Percentiles rank a stretch among this genome's conserved stretches.
These are phyloP conservation scores for Wallacemonas sp. DNA, from an alignment of 208 protist species.

Conservation along the genomic window DNA sequence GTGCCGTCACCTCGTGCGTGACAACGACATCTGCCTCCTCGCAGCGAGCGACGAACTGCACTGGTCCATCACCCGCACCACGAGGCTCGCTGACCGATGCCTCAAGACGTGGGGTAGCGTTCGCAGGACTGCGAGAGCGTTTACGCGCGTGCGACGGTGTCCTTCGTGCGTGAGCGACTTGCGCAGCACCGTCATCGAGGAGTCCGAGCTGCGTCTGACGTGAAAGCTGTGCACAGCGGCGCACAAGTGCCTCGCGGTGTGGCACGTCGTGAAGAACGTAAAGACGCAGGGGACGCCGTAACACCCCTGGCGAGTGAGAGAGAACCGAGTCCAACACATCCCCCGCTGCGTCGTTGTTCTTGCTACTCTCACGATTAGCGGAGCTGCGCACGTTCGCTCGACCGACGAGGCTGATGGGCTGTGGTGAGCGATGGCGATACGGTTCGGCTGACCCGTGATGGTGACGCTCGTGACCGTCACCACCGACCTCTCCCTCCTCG, in stretches of 20 bases:
- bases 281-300: constrained; percentile 1
- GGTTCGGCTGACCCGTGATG: too few relatives aligned
- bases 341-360: too few relatives aligned
- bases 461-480: neutral
- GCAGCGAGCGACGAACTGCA: constrained; percentile 22
- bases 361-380: too few relatives aligned
- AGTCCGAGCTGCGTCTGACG: too few relatives aligned
- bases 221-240: neutral
- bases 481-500: neutral
- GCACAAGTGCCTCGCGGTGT: constrained; percentile 17
- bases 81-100: neutral
- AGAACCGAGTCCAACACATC: too few relatives aligned
- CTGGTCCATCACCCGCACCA: neutral
- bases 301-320: neutral
- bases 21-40: constrained; percentile 62
- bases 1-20: constrained; percentile 55
- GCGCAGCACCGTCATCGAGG: too few relatives aligned
- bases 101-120: neutral
- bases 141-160: neutral
- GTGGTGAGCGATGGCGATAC: too few relatives aligned
- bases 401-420: too few relatives aligned
- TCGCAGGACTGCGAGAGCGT: neutral
- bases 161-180: too few relatives aligned
- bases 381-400: too few relatives aligned
- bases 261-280: constrained; percentile 49